Evolutionary conservation across 192 early-diverging fungal genomes (phyloP).

Genomic region (Entomortierella lignicola): DNA sequence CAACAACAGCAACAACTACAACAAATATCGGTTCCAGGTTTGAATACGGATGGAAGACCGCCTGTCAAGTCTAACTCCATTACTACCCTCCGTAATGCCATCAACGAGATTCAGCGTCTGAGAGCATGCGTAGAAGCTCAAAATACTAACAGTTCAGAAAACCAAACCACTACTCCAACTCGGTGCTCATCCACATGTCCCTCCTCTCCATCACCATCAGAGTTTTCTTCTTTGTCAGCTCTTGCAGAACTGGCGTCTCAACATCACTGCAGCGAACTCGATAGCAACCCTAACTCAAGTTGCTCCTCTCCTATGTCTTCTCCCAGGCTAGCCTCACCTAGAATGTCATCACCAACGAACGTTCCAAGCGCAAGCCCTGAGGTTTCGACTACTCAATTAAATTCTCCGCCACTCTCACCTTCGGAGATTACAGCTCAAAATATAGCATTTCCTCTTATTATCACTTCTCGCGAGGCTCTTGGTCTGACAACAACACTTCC

Average conservation of each 20-base stretch:
- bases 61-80: conserved; percentile 50
- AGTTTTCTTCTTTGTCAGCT: not conserved
- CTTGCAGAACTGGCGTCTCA: conserved; percentile 8
- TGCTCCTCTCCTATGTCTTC: conserved; percentile 21
- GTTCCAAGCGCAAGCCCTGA: not conserved
- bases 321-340: not conserved
- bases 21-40: not conserved
- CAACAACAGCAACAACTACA: not conserved
- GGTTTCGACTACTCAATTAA: not conserved
- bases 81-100: conserved; percentile 39
- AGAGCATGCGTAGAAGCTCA: conserved; percentile 16
- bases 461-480: not conserved
- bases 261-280: not conserved
- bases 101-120: conserved; percentile 38
- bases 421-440: conserved; percentile 1
- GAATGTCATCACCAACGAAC: not conserved
- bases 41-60: conserved; percentile 21
- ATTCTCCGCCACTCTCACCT: conserved; percentile 22
- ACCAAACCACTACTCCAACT: not conserved
- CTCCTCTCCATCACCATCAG: not conserved
- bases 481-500: not conserved
- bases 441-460: not conserved
- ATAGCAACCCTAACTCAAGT: conserved; percentile 1
- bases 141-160: not conserved
- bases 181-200: not conserved